Conservation (phyloP, 2,329 filamentous ascomycete species). For the Penicillium sp. region DNA sequence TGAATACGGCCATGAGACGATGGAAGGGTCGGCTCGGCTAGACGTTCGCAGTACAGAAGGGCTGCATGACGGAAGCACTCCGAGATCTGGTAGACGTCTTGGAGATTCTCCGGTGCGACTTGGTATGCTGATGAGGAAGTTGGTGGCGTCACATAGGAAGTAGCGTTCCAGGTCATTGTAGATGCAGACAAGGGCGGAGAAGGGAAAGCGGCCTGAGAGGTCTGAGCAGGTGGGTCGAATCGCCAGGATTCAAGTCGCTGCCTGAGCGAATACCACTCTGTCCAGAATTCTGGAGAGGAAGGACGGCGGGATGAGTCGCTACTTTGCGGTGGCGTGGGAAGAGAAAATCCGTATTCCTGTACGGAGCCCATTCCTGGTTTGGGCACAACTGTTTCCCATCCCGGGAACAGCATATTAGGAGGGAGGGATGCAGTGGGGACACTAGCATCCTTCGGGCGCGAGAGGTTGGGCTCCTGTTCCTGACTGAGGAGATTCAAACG, state of each 20-base stretch:
- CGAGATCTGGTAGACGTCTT: constrained; percentile 76
- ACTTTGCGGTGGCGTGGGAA: constrained; percentile 28
- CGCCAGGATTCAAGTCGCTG: constrained; percentile 76
- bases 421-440: constrained; percentile 32
- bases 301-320: constrained; percentile 20
- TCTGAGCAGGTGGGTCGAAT: constrained; percentile 52
- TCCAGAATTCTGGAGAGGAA: constrained; percentile 62
- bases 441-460: constrained; percentile 23
- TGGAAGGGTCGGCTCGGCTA: constrained; percentile 72
- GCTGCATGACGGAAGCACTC: constrained; percentile 89
- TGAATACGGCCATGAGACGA: constrained; percentile 76
- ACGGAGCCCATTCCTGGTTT: constrained; percentile 42
- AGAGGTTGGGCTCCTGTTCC: constrained; percentile 44
- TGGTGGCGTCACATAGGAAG: constrained; percentile 31
- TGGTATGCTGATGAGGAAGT: constrained; percentile 26
- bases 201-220: constrained; percentile 15
- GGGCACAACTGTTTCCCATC: constrained; percentile 15
- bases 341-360: constrained; percentile 27
- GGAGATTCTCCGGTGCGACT: constrained; percentile 59
- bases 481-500: constrained; percentile 82
- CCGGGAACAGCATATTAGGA: constrained; percentile 33
- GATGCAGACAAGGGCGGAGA: constrained; percentile 20
- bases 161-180: constrained; percentile 13
- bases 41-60: constrained; percentile 82
- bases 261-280: constrained; percentile 79